phyloP scores from a whole-genome alignment of 106 monocot species.

The Phalaenopsis equestris region DNA sequence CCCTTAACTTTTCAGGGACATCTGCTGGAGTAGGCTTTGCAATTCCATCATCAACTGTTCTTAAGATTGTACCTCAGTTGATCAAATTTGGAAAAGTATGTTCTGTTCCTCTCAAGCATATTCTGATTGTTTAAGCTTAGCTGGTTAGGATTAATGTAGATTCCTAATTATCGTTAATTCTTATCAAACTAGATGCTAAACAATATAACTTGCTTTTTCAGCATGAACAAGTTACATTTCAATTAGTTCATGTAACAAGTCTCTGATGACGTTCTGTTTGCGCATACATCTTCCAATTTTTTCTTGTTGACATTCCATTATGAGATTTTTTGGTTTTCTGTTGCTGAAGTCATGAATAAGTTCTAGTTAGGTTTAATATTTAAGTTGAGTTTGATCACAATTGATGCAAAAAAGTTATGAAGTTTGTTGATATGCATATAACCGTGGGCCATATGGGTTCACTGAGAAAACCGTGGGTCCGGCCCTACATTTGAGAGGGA shows the following conservation, averaged over 20 bases:
- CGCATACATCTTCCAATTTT: neutral
- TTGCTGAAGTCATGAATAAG: too few species aligned
- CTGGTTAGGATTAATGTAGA: neutral
- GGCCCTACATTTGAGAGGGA: too few species aligned
- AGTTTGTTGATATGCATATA: too few species aligned
- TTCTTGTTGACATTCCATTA: neutral
- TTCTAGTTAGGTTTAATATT: too few species aligned
- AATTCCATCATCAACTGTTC: slow-evolving; percentile 86
- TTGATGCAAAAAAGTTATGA: too few species aligned
- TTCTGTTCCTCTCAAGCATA: neutral
- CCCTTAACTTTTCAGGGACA: slow-evolving; percentile 46
- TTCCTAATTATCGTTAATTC: neutral
- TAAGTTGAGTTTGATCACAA: too few species aligned
- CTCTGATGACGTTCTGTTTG: neutral
- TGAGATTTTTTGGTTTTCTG: too few species aligned
- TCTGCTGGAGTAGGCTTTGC: slow-evolving; percentile 97
- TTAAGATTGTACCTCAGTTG: slow-evolving; percentile 85
- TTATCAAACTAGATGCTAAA: neutral
- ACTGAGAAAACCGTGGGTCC: too few species aligned
- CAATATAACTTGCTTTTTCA: neutral
- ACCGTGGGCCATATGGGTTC: too few species aligned
- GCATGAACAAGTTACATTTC: neutral
- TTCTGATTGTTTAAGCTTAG: neutral
- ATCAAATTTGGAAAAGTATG: slow-evolving; percentile 88
- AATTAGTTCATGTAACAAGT: neutral